Percentiles rank a stretch among this genome's conserved stretches.
Conservation (phyloP, 768 basidiomycete genomes). For the Dacryopinax primogenitus region DNA sequence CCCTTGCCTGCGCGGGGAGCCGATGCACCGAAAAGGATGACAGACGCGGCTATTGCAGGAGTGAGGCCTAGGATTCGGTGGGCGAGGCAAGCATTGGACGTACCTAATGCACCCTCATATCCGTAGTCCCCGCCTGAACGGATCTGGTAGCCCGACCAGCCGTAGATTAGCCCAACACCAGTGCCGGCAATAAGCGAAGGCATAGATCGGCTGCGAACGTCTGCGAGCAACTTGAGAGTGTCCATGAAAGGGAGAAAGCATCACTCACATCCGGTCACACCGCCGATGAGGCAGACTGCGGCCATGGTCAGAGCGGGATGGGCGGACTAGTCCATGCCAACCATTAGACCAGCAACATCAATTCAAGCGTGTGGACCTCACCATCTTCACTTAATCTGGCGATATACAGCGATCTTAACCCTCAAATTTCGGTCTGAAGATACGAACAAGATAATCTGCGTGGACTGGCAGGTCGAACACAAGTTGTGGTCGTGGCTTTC, state of each 20-base stretch:
- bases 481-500: too few species aligned
- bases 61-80: not conserved
- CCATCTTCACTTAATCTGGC: not conserved
- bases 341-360: not conserved
- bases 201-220: conserved; percentile 55
- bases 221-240: conserved; percentile 27
- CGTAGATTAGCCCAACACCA: conserved; percentile 62
- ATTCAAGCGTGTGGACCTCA: not conserved
- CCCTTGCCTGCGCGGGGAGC: conserved; percentile 59
- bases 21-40: conserved; percentile 59
- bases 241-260: not conserved
- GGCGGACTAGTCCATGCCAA: conserved; percentile 44
- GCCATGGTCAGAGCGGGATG: conserved; percentile 72
- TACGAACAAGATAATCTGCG: not conserved
- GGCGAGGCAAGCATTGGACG: not conserved
- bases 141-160: conserved; percentile 67
- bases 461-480: too few species aligned
- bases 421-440: too few species aligned
- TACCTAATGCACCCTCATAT: conserved; percentile 65
- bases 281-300: conserved; percentile 61
- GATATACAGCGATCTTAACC: too few species aligned
- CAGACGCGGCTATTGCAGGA: conserved; percentile 49
- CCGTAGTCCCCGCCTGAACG: conserved; percentile 57
- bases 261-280: conserved; percentile 37
- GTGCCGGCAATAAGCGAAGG: conserved; percentile 76